These are phyloP conservation scores for Mytilinidion resinicola DNA, from an alignment of 495 filamentous ascomycete species.

Conservation along the genomic window DNA sequence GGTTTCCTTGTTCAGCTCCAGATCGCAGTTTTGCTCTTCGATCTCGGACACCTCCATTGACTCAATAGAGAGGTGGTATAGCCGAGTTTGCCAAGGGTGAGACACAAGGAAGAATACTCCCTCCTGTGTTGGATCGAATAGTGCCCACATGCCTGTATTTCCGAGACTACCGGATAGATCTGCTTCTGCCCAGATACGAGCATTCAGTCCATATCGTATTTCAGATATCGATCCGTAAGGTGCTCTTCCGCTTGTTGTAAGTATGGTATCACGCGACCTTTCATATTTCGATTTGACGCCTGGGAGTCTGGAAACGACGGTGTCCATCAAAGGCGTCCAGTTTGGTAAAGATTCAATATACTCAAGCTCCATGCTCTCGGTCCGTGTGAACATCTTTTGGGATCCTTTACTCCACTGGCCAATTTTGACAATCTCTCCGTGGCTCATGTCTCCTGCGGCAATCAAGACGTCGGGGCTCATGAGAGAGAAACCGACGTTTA, in stretches of 20 bases:
- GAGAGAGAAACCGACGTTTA: constrained; percentile 38
- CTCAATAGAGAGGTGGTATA: constrained; percentile 4
- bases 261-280: constrained; percentile 18
- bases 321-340: constrained; percentile 77
- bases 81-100: constrained; percentile 8
- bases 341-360: constrained; percentile 61
- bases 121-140: constrained; percentile 1
- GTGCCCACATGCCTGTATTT: constrained; percentile 29
- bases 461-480: constrained; percentile 67
- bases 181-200: constrained; percentile 8
- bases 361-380: constrained; percentile 37
- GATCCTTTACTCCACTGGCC: constrained; percentile 13
- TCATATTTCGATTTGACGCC: constrained; percentile 1
- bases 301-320: constrained; percentile 40
- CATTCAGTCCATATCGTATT: constrained; percentile 29
- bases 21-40: not conserved
- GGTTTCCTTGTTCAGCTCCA: constrained; percentile 24
- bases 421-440: constrained; percentile 43
- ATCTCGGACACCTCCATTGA: constrained; percentile 7
- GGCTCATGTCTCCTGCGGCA: constrained; percentile 72
- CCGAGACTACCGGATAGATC: constrained; percentile 4
- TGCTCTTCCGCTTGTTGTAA: constrained; percentile 31
- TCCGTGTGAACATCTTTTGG: not conserved
- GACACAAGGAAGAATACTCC: constrained; percentile 12
- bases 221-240: constrained; percentile 34